Base-by-base conservation (phyloP, 2,329 filamentous ascomycete genomes). In the Metarhizium album region DNA sequence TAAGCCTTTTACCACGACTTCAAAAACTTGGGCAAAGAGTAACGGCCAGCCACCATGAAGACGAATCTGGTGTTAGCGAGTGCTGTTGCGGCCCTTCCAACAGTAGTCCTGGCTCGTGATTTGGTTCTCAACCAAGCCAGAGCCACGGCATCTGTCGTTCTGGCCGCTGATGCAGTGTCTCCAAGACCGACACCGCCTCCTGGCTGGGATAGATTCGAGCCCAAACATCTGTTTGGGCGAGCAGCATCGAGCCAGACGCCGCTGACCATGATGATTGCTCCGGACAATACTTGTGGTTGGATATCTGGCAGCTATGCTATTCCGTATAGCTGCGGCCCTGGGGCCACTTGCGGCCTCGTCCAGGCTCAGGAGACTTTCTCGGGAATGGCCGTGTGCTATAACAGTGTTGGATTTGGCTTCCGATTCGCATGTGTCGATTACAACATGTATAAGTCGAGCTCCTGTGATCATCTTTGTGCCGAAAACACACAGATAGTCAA, bases 201-300 rank as follows among this genome's bases (percentile, higher is more conserved):
- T 3, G 60, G 54, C 13, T 49, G 67, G 27, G 59, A 61, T n/a
- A 64, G 67, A 18, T 57, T 70, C 13, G 60, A 55, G n/a, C 57
- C 40, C 4, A 13, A 18, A n/a, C 22, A 11, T 29, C 22, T 52
- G 20, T 42, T 43, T 29, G 31, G 35, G 4, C 14, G 27, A 42
- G 48, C 45, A 18, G 20, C 31, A 16, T 40, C 37, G 37, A 29
- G 23, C 3, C 16, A 27, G 18, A 27, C 40, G 40, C 50, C 33
- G 62, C 31, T 65, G 57, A 57, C 64, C 62, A 51, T 60, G 62
- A 46, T 49, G 53, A 58, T 73, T 49, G 74, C 68, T 11, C 70
- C 72, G 1, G 73, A 76, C 57, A 74, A 74, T 53, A 75, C 71
- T 0, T 78, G 75, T 52, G 75, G 75, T 54, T 78, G 67, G 57